Evolutionary conservation across 768 basidiomycete species (phyloP).

Genomic region (Rhizopogon salebrosus): DNA sequence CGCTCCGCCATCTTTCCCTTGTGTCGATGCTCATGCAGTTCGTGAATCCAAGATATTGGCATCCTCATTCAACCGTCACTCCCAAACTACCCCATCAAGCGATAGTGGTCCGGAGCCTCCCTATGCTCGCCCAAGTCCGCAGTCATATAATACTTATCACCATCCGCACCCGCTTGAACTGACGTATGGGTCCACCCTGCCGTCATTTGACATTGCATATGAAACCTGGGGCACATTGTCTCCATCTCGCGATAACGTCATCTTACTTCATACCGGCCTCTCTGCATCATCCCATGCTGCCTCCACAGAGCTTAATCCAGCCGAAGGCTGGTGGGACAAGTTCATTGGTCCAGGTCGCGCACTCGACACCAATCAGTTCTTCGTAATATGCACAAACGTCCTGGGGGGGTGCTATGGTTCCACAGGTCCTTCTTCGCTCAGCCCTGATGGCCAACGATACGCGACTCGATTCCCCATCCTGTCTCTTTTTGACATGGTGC

Average conservation of each 20-base stretch:
- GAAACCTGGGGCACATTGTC: slow-evolving; percentile 97
- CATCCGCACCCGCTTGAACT: slow-evolving; percentile 61
- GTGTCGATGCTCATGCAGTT: slow-evolving; percentile 77
- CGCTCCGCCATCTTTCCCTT: slow-evolving; percentile 45
- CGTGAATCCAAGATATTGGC: slow-evolving; percentile 54
- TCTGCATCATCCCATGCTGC: slow-evolving; percentile 96
- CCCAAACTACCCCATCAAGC: slow-evolving; percentile 13
- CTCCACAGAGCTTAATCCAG: slow-evolving; percentile 66
- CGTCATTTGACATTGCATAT: slow-evolving; percentile 85
- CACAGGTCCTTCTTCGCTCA: slow-evolving; percentile 86
- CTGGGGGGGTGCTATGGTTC: slow-evolving; percentile 97
- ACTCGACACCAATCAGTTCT: slow-evolving; percentile 89
- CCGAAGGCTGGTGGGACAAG: slow-evolving; percentile 97
- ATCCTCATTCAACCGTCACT: slow-evolving; percentile 16
- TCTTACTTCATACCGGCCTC: slow-evolving; percentile 93
- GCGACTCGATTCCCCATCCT: slow-evolving; percentile 90
- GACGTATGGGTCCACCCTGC: slow-evolving; percentile 54
- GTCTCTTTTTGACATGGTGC: slow-evolving; percentile 96
- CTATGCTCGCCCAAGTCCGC: slow-evolving; percentile 74
- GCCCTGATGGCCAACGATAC: slow-evolving; percentile 66
- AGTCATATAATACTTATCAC: slow-evolving; percentile 66
- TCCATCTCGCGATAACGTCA: slow-evolving; percentile 73
- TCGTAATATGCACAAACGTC: slow-evolving; percentile 93
- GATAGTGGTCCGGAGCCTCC: slow-evolving; percentile 75
- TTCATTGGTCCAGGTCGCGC: slow-evolving; percentile 96